Conservation (phyloP, 2,329 filamentous ascomycete species). For the Epichloe aotearoae region DNA sequence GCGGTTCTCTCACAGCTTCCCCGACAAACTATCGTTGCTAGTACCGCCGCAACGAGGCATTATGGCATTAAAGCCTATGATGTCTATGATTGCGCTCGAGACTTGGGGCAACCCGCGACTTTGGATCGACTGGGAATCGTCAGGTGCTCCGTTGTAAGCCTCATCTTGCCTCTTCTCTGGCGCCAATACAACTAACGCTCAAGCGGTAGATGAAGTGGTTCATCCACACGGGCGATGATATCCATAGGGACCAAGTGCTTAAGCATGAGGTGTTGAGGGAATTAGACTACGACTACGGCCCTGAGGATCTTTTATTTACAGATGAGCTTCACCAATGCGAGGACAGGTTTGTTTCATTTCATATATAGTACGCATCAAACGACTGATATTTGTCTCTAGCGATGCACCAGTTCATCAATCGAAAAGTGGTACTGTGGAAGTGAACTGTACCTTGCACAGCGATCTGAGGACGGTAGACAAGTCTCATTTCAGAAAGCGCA, state of each 20-base stretch:
- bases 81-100: background rate
- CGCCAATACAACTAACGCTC: background rate
- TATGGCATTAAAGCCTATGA: background rate
- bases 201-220: conserved; percentile 2
- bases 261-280: background rate
- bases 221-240: background rate
- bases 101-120: background rate
- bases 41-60: background rate
- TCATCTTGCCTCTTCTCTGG: background rate
- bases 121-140: background rate
- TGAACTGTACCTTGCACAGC: background rate
- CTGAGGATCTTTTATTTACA: background rate
- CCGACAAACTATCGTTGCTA: background rate
- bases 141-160: background rate
- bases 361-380: background rate
- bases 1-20: conserved; percentile 1
- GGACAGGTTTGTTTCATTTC: background rate
- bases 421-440: background rate
- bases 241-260: background rate
- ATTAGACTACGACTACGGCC: background rate
- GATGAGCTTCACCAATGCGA: background rate
- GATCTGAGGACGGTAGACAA: background rate
- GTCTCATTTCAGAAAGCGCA: background rate
- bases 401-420: background rate
- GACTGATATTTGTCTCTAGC: background rate